These are phyloP conservation scores for Gloeostereum incarnatum DNA, from an alignment of 768 basidiomycete species.

Conservation along the genomic window DNA sequence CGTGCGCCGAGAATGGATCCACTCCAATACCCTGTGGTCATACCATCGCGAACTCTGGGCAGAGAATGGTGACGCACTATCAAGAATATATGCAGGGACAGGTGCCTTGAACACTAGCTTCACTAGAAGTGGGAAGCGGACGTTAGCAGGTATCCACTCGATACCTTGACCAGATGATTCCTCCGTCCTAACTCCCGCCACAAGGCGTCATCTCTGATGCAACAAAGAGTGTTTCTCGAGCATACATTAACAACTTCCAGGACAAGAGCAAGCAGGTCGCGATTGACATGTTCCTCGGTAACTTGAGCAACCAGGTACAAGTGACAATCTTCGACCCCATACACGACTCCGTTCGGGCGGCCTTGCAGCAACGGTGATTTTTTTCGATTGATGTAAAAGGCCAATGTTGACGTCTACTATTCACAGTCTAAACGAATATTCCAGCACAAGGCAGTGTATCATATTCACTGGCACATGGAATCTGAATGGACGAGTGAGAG, in stretches of 20 bases:
- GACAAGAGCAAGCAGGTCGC: constrained; percentile 91
- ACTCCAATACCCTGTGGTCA: constrained; percentile 64
- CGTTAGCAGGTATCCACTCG: constrained; percentile 58
- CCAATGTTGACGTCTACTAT: constrained; percentile 3
- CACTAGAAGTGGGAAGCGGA: constrained; percentile 91
- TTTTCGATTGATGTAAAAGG: neutral
- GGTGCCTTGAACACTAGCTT: constrained; percentile 94
- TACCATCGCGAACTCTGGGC: constrained; percentile 95
- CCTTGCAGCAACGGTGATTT: constrained; percentile 56
- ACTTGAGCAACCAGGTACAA: constrained; percentile 78
- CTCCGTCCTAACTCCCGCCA: constrained; percentile 10
- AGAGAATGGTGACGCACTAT: constrained; percentile 90
- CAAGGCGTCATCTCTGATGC: constrained; percentile 93
- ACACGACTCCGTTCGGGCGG: constrained; percentile 74
- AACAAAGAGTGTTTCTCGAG: constrained; percentile 90
- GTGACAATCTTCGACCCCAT: constrained; percentile 93
- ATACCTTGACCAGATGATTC: neutral
- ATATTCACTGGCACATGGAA: constrained; percentile 96
- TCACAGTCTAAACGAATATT: constrained; percentile 78
- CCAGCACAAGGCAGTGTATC: constrained; percentile 57
- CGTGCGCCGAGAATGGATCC: constrained; percentile 69
- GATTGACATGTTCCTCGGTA: constrained; percentile 95
- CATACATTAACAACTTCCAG: constrained; percentile 97
- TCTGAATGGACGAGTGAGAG: constrained; percentile 75
- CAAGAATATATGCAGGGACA: constrained; percentile 90